A percentile compares a stretch with the other conserved stretches of the same genome.
Evolutionary conservation across 2,329 filamentous ascomycete species (phyloP).

Genomic region (Gyromitra esculenta): DNA sequence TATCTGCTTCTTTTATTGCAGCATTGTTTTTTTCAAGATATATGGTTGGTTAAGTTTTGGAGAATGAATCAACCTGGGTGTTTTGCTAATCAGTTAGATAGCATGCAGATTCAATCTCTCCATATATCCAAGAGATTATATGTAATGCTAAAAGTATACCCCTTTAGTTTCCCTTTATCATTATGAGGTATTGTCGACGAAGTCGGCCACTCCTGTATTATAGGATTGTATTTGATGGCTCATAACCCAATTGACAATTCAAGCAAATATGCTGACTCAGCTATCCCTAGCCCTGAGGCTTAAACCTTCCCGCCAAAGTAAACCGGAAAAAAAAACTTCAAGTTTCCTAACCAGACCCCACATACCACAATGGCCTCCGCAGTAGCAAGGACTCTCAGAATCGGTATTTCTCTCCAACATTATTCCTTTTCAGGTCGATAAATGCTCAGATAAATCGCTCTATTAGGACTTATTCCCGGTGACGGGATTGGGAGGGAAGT

Average conservation of each 20-base stretch:
- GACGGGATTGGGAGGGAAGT: constrained; percentile 99
- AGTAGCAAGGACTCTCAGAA: constrained; percentile 53
- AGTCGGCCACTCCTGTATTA: no score
- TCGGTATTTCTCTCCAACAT: constrained; percentile 35
- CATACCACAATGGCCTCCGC: constrained; percentile 51
- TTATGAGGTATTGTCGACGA: no score
- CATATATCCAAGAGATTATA: no score
- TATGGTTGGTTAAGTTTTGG: no score
- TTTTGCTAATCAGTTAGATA: neutral
- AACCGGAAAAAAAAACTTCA: constrained; percentile 14
- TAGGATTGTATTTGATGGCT: no score
- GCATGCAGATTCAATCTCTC: no score
- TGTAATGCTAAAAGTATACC: no score
- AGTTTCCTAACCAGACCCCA: constrained; percentile 7
- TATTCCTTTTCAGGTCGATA: neutral
- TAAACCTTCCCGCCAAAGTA: constrained; percentile 7
- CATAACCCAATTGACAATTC: constrained; percentile 10
- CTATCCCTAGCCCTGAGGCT: constrained; percentile 17
- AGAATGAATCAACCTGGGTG: no score
- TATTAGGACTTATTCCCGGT: constrained; percentile 87
- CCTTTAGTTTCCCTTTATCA: no score
- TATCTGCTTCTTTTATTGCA: no score
- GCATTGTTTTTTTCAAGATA: no score
- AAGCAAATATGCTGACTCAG: constrained; percentile 24
- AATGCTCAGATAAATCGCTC: constrained; percentile 4